A percentile compares a stretch with the other conserved stretches of the same genome.
These are phyloP conservation scores for Trypanosoma theileri DNA, from an alignment of 208 protist species.

Conservation along the genomic window DNA sequence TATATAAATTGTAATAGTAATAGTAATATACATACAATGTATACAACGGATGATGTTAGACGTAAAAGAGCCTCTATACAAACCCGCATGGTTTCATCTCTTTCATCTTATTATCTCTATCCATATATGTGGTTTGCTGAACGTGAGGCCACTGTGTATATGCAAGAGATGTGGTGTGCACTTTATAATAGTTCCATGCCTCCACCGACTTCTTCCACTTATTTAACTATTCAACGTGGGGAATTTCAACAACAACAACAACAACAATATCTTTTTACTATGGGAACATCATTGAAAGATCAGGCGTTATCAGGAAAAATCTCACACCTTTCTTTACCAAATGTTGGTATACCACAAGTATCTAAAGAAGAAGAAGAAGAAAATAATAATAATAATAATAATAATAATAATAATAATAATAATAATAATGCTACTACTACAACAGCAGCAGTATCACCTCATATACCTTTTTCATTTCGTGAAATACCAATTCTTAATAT, in stretches of 20 bases:
- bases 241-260: constrained; percentile 15
- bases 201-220: constrained; percentile 5
- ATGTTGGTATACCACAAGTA: neutral
- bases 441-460: no score
- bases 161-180: constrained; percentile 17
- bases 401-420: neutral
- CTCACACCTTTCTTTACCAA: neutral
- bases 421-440: no score
- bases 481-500: no score
- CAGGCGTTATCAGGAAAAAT: neutral
- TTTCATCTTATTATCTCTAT: constrained; percentile 16
- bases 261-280: neutral
- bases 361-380: neutral
- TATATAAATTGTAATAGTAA: no score
- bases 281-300: neutral
- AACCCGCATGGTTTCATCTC: constrained; percentile 5
- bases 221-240: constrained; percentile 17
- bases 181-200: constrained; percentile 5
- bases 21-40: no score
- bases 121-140: constrained; percentile 19
- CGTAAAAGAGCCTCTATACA: neutral
- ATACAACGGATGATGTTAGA: neutral
- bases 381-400: neutral
- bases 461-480: no score
- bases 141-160: neutral